These are phyloP conservation scores for Saccharomyces kudriavzevii DNA, from an alignment of 805 yeast genomes.

Conservation along the genomic window DNA sequence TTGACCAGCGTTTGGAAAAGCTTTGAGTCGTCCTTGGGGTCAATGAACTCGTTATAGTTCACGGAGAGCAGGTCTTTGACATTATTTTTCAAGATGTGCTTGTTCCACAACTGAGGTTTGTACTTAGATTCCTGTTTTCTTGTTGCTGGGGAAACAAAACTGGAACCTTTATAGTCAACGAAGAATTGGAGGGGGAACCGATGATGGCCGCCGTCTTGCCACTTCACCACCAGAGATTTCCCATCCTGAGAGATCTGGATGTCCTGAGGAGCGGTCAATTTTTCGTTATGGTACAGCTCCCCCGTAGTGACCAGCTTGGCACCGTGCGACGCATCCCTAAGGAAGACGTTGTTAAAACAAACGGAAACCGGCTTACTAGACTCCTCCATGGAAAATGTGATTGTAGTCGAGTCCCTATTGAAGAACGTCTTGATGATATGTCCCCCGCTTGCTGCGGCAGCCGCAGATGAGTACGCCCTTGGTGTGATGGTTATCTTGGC, in stretches of 20 bases:
- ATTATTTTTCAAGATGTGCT: constrained; percentile 15
- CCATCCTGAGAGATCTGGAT: constrained; percentile 31
- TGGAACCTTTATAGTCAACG: constrained; percentile 35
- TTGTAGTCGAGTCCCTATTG: constrained; percentile 18
- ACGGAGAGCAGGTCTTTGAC: constrained; percentile 24
- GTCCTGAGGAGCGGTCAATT: constrained; percentile 31
- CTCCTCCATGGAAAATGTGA: constrained; percentile 16
- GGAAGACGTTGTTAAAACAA: constrained; percentile 43
- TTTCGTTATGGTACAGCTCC: constrained; percentile 28
- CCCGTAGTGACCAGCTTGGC: constrained; percentile 65
- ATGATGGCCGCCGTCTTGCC: constrained; percentile 41
- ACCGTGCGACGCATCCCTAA: constrained; percentile 58
- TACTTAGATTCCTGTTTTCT: constrained; percentile 24
- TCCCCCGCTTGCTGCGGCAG: background rate
- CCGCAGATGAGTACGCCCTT: background rate
- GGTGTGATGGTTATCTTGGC: background rate
- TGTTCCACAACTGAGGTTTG: constrained; percentile 39
- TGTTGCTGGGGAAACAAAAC: constrained; percentile 22
- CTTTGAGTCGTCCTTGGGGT: constrained; percentile 18
- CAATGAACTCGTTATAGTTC: constrained; percentile 36
- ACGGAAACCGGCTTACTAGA: constrained; percentile 22
- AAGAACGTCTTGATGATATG: constrained; percentile 2
- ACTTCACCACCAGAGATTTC: constrained; percentile 35
- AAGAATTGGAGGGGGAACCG: constrained; percentile 42
- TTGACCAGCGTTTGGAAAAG: constrained; percentile 36